Evolutionary conservation across 306 rosid genomes (phyloP).

Genomic region (Dicorynia guianensis): DNA sequence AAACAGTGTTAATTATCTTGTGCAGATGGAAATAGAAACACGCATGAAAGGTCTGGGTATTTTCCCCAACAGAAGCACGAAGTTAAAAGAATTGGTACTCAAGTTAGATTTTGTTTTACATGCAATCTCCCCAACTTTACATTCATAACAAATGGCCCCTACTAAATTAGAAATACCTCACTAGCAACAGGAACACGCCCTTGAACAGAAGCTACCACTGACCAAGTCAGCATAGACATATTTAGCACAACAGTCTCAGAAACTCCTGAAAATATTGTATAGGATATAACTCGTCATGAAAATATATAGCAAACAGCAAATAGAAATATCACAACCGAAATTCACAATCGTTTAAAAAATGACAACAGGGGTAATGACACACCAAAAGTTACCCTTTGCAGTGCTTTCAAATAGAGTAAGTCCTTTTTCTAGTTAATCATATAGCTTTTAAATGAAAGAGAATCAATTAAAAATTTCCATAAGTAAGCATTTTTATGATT

Average conservation of each 20-base stretch:
- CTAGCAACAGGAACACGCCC: constrained; percentile 93
- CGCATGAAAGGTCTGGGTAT: constrained; percentile 1
- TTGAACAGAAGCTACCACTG: constrained; percentile 85
- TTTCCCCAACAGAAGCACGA: constrained; percentile 9
- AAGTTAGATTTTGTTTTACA: constrained; percentile 12
- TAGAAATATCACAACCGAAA: not conserved
- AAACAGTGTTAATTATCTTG: constrained; percentile 28
- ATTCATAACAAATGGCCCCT: constrained; percentile 3
- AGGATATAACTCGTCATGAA: constrained; percentile 27
- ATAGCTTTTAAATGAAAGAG: not conserved
- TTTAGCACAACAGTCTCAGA: constrained; percentile 85
- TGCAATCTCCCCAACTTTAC: not conserved
- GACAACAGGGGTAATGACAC: constrained; percentile 1
- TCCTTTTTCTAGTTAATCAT: constrained; percentile 16
- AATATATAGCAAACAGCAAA: constrained; percentile 12
- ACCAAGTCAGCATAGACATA: constrained; percentile 90
- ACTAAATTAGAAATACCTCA: constrained; percentile 61
- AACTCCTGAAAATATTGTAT: constrained; percentile 64
- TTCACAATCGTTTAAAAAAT: constrained; percentile 25
- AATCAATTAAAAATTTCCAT: not conserved
- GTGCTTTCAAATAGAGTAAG: constrained; percentile 13
- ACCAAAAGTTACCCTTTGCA: constrained; percentile 19
- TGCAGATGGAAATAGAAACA: constrained; percentile 25
- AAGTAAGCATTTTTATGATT: not conserved
- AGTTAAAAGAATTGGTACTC: constrained; percentile 7